Conservation (phyloP, 2,329 filamentous ascomycete genomes). For the Basipetospora chlamydospora region DNA sequence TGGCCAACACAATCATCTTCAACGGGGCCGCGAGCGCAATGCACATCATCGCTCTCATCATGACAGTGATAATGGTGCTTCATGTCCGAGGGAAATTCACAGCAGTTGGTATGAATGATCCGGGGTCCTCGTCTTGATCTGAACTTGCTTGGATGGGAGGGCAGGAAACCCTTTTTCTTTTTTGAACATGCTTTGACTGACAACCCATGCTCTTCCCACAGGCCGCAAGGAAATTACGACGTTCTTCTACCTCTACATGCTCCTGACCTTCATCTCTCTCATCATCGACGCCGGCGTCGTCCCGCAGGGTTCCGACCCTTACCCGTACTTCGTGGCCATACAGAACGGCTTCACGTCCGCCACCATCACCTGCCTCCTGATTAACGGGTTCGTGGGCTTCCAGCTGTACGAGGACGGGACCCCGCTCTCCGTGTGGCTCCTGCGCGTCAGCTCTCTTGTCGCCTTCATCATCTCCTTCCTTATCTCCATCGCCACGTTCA, state of each 20-base stretch:
- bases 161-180: too few species aligned
- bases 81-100: conserved; percentile 97
- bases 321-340: conserved; percentile 80
- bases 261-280: conserved; percentile 76
- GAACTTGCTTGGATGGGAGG: conserved; percentile 1
- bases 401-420: conserved; percentile 97
- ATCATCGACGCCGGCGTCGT: conserved; percentile 87
- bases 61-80: conserved; percentile 95
- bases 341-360: conserved; percentile 79
- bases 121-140: conserved; percentile 9
- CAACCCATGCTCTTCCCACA: too few species aligned
- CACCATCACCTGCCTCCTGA: conserved; percentile 73
- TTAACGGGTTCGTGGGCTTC: conserved; percentile 97
- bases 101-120: conserved; percentile 83
- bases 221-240: conserved; percentile 58
- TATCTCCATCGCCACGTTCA: conserved; percentile 83
- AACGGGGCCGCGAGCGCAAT: conserved; percentile 81
- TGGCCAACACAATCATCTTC: conserved; percentile 98
- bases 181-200: too few species aligned
- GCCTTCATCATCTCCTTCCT: conserved; percentile 82
- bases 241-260: conserved; percentile 95
- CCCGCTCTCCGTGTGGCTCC: conserved; percentile 80
- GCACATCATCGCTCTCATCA: conserved; percentile 78
- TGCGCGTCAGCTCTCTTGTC: conserved; percentile 60
- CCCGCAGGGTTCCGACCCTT: conserved; percentile 64